Evolutionary conservation across 768 basidiomycete genomes (phyloP), one percentile per base, ranked within the genome.

Genomic region (Termitomyces sp.): DNA sequence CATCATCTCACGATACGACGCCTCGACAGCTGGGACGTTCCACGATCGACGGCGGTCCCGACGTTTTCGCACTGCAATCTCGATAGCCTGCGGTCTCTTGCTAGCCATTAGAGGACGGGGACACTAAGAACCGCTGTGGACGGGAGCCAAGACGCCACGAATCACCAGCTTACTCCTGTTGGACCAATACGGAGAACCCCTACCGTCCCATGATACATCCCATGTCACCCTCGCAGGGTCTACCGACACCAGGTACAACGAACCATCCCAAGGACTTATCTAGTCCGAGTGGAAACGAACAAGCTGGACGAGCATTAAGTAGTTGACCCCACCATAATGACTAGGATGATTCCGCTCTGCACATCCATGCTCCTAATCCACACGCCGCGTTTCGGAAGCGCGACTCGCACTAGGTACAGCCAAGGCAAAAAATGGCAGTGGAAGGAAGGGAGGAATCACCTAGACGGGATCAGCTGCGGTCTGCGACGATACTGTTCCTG

Each of bases 41-140:
- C 7, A 55, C 54, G 39, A 55, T 59, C 20, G 48, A 50, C 53
- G 41, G 22, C 47, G 53, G 39, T 49, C 47, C 58, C 58, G 58
- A 44, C 22, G 15, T 34, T 59, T 55, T 59, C 54, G 58, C 58
- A 55, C 42, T 44, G 16, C 15, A 27, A 34, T 30, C 27, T 55
- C 50, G 22, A 55, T 49, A 59, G n/a, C 58, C 30, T 48, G 51
- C 34, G 9, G 12, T 30, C 20, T 30, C 24, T 41, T 9, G 22
- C 22, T 53, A 39, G 24, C 36, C 51, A 22, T 52, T 20, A 12
- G 27, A 16, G 3, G n/a, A 30, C 18, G 18, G 13, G 13, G 7
- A 11, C 41, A 53, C 34, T 36, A 36, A 39, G 52, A 30, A 53
- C 52, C 37, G 24, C 52, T 53, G 27, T 37, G 52, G 39, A 54